Base-by-base conservation (phyloP, 2,329 filamentous ascomycete genomes). In the Eurotiales sp. region DNA sequence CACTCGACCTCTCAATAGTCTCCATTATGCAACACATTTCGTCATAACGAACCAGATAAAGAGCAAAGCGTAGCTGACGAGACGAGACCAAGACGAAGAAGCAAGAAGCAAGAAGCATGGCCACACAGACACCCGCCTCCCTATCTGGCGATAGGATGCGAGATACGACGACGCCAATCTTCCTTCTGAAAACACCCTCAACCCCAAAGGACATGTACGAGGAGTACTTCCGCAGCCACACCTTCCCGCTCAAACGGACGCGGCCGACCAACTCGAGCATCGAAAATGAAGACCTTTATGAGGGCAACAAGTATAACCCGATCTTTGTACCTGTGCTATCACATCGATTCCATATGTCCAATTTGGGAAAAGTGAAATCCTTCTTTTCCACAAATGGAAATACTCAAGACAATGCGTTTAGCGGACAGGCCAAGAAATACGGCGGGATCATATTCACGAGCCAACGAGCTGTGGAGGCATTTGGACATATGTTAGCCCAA, bases 391-490 rank as follows among this genome's bases (percentile, higher is more conserved):
- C 36, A 29, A 25, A 23, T 4, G 15, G 39, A 4, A 36, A 48
- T 27, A 37, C n/a, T n/a, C n/a, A 47, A 11, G 46, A 49, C 12
- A 50, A 57, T 15, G 54, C 54, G 1, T 49, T 55, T 1, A 37
- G 1, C 8, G 50, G 50, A 8, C 8, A 25, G 29, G 44, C 51
- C 32, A 58, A 57, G 37, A 47, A 60, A 56, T 77, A 76, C 58
- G 74, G 74, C 22, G 75, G 75, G 1, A 56, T 77, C 43, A 75
- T 77, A 51, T 76, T 77, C 56, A 77, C 75, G 11, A 75, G 72
- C 51, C 74, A 77, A 58, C 62, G 75, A 29, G 73, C 75, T 3
- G 75, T 77, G 1, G 74, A 77, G 51, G 74, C 65, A 0, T 74
- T 77, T 55, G 46, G 46, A 8, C 27, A 50, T 46, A 40, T 50